A percentile compares a stretch with the other conserved stretches of the same genome.
phyloP scores from a whole-genome alignment of 139 green algal species.

The Chlamydomonas applanata region DNA sequence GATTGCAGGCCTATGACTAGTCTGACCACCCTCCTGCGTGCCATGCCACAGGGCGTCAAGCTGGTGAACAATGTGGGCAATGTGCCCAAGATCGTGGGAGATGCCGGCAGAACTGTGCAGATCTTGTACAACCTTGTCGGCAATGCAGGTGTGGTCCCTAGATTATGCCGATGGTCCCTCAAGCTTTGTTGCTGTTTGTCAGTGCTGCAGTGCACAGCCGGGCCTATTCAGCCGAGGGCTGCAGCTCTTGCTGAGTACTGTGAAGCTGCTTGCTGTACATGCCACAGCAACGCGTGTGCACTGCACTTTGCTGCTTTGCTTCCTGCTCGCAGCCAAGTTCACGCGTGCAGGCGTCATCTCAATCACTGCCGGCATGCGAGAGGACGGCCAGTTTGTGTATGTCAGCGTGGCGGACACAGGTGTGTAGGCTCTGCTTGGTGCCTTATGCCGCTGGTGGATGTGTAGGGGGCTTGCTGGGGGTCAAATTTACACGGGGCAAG shows the following conservation, averaged over 20 bases:
- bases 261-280: too few species aligned
- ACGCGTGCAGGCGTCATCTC: conserved; percentile 16
- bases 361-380: conserved; percentile 23
- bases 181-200: too few species aligned
- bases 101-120: conserved; percentile 44
- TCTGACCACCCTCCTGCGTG: neutral
- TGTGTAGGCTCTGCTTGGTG: conserved; percentile 1
- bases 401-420: conserved; percentile 15
- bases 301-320: neutral
- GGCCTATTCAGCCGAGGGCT: too few species aligned
- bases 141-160: too few species aligned
- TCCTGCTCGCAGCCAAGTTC: neutral
- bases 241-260: too few species aligned
- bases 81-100: conserved; percentile 43
- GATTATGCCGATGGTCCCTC: too few species aligned
- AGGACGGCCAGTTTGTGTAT: conserved; percentile 17
- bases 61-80: conserved; percentile 35
- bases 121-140: conserved; percentile 41
- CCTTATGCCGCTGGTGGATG: too few species aligned
- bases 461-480: too few species aligned
- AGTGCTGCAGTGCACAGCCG: too few species aligned
- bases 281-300: neutral
- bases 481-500: too few species aligned
- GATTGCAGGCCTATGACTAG: too few species aligned
- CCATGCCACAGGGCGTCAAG: conserved; percentile 16